Base-by-base conservation (phyloP, 345 rosid genomes). In the Linum usitatissimum region DNA sequence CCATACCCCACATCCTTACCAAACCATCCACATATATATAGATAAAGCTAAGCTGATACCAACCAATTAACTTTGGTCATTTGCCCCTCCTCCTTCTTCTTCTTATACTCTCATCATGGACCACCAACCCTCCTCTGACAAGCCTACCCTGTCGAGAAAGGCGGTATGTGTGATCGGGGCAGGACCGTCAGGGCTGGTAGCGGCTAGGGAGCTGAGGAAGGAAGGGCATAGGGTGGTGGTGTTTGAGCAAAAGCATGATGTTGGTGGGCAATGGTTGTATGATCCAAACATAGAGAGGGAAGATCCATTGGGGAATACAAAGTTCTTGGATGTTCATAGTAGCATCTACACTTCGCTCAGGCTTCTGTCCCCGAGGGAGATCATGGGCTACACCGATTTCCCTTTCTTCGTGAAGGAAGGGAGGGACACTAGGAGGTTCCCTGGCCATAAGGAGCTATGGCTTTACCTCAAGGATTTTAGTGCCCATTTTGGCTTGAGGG, bases 261-360 rank as follows among this genome's bases (percentile, higher is more conserved):
- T 92, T 0, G 98, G 98, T 30, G 98, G 98, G 7, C 98, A 92
- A 53, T 92, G 96, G 96, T 56, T 88, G 56, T 92, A 86, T 42
- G 80, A 84, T 12, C 80, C 87, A 3, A 74, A 81, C 61, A 82
- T 80, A 20, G 81, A 81, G 54, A 66, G 21, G 20, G 96, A 88
- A 71, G 81, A 84, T 18, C 81, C 79, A 1, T 40, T 87, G 31
- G 95, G 87, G 18, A 75, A 66, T 61, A 69, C 63, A 53, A 75
- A 67, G 0, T 73, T 74, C 64, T 72, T 83, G 1, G 75, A 74
- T 55, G 87, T 84, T 30, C 98, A 91, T 51, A 88, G 98, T 45
- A 91, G 98, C 76, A 74, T 91, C n/a, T 91, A 91, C 71, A 76
- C 75, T 8, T 91, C 98, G 18, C 69, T 91, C 53, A 79, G 98